These are phyloP conservation scores for Hanseniaspora hatyaiensis DNA, from an alignment of 805 yeast genomes.

Conservation along the genomic window DNA sequence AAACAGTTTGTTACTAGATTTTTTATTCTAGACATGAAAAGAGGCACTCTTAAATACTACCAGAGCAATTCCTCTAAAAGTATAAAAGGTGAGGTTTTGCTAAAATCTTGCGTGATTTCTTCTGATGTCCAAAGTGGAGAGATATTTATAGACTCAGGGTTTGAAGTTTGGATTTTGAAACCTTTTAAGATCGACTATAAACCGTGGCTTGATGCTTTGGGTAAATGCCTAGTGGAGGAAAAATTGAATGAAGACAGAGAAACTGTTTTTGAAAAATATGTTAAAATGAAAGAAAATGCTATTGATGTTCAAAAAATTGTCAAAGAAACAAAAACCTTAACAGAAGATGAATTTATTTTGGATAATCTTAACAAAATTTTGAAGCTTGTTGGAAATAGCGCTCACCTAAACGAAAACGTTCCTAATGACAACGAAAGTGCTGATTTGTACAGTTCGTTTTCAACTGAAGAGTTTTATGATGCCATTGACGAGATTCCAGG, in stretches of 20 bases:
- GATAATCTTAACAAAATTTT: constrained; percentile 1
- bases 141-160: constrained; percentile 81
- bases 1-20: constrained; percentile 82
- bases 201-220: constrained; percentile 70
- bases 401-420: neutral
- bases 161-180: constrained; percentile 84
- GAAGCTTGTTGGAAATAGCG: neutral
- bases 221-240: constrained; percentile 11
- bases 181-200: constrained; percentile 60
- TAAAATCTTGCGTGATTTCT: constrained; percentile 67
- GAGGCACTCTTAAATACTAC: constrained; percentile 75
- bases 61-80: constrained; percentile 56
- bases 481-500: constrained; percentile 51
- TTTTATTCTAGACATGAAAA: constrained; percentile 69
- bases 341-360: neutral
- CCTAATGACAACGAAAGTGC: neutral
- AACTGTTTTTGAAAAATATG: constrained; percentile 5
- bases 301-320: neutral
- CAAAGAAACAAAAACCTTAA: neutral
- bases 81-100: constrained; percentile 84
- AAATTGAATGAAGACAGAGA: neutral
- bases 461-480: constrained; percentile 48
- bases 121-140: constrained; percentile 58
- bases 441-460: constrained; percentile 8
- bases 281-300: neutral